Percentiles rank a stretch among this genome's conserved stretches.
These are phyloP conservation scores for Nematodospora anomalae DNA, from an alignment of 1,139 yeast genomes.

Conservation along the genomic window DNA sequence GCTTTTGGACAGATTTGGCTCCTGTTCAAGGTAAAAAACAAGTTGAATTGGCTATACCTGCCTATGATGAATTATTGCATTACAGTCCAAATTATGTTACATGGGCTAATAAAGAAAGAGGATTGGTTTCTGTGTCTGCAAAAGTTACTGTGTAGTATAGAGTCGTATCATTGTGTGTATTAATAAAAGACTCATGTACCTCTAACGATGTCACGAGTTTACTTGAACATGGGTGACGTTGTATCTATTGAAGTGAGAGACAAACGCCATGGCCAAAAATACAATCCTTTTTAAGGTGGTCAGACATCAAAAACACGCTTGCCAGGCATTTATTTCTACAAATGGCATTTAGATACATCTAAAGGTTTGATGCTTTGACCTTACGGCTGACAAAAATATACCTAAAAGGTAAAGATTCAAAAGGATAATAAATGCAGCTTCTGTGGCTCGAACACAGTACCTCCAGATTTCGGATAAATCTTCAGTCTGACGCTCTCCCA, in stretches of 20 bases:
- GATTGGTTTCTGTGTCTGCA: slow-evolving; percentile 57
- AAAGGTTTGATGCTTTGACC: no score
- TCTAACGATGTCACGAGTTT: no score
- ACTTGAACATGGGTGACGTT: no score
- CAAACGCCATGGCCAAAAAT: no score
- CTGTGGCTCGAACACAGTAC: slow-evolving; percentile 61
- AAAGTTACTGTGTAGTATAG: slow-evolving; percentile 46
- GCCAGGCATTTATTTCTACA: no score
- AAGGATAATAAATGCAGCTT: slow-evolving; percentile 39
- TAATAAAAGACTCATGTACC: no score
- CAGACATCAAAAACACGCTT: no score
- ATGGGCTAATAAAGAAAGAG: slow-evolving; percentile 66
- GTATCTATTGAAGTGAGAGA: no score
- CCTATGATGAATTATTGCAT: slow-evolving; percentile 63
- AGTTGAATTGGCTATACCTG: slow-evolving; percentile 52
- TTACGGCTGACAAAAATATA: not conserved
- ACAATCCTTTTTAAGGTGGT: no score
- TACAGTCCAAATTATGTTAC: slow-evolving; percentile 65
- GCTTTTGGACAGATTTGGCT: slow-evolving; percentile 71
- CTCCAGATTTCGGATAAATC: slow-evolving; percentile 40
- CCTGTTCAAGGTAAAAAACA: slow-evolving; percentile 32
- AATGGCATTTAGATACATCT: no score
- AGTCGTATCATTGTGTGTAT: no score
- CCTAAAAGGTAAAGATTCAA: not conserved
- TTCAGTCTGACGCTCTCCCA: slow-evolving; percentile 61